Conservation (phyloP, 495 filamentous ascomycete genomes). For the Xylaria bambusicola region DNA sequence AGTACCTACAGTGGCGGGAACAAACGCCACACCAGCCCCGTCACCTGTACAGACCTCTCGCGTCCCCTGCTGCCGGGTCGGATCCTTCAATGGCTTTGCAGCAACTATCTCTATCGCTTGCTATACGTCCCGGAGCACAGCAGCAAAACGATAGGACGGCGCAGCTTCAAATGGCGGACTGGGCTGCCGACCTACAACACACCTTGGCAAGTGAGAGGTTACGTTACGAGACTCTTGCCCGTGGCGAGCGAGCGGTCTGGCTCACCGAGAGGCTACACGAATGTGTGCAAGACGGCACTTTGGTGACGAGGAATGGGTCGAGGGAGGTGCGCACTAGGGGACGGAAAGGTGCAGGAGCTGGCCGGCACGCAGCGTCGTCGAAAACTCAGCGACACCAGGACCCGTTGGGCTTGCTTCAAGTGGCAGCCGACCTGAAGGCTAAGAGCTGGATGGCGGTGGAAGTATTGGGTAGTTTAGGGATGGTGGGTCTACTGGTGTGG, state of each 20-base stretch:
- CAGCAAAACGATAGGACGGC: conserved; percentile 75
- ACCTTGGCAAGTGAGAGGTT: conserved; percentile 80
- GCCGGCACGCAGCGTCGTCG: no score
- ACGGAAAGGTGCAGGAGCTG: conserved; percentile 23
- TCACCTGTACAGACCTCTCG: conserved; percentile 32
- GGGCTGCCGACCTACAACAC: conserved; percentile 86
- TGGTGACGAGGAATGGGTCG: conserved; percentile 45
- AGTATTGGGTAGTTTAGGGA: conserved; percentile 72
- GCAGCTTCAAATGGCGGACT: conserved; percentile 79
- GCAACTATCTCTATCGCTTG: conserved; percentile 63
- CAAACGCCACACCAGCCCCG: conserved; percentile 27
- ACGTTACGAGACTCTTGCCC: conserved; percentile 69
- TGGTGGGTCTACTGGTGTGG: conserved; percentile 74
- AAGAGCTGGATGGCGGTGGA: conserved; percentile 72
- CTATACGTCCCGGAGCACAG: conserved; percentile 71
- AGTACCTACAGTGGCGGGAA: conserved; percentile 71
- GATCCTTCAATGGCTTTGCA: conserved; percentile 6
- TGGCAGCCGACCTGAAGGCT: conserved; percentile 66
- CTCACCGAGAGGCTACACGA: conserved; percentile 74
- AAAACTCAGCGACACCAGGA: conserved; percentile 58
- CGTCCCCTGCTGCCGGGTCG: conserved; percentile 5
- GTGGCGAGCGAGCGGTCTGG: conserved; percentile 76
- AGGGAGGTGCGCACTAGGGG: conserved; percentile 7
- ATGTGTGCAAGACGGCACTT: conserved; percentile 70
- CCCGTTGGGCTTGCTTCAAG: conserved; percentile 73